These are phyloP conservation scores for Zoysia pacifica DNA, from an alignment of 176 grass and related monocot genomes.

Conservation along the genomic window DNA sequence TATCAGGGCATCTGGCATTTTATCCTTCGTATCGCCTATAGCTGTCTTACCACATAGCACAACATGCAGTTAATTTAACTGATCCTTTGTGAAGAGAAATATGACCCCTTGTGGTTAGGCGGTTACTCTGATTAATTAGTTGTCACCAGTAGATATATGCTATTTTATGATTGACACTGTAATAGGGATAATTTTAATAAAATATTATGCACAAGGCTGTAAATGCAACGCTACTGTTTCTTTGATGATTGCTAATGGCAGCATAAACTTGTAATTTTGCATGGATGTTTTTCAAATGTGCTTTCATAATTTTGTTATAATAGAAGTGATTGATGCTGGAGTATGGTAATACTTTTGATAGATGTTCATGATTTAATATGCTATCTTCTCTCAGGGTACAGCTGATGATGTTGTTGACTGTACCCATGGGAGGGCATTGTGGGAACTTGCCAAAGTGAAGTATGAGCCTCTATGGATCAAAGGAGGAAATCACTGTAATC, in stretches of 20 bases:
- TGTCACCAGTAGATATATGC: slow-evolving; percentile 1
- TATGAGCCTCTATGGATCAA: slow-evolving; percentile 97
- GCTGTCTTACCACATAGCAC: neutral
- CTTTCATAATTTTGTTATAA: neutral
- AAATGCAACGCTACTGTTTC: neutral
- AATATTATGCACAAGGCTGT: neutral
- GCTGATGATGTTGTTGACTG: slow-evolving; percentile 94
- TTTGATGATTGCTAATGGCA: neutral
- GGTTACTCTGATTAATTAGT: neutral
- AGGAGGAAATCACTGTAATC: slow-evolving; percentile 92
- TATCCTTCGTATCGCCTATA: neutral
- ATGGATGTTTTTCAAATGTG: slow-evolving; percentile 8
- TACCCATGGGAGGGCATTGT: slow-evolving; percentile 82
- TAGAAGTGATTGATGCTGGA: neutral
- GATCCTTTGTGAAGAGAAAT: neutral
- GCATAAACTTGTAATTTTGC: slow-evolving; percentile 20
- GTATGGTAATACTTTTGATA: neutral
- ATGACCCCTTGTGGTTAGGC: slow-evolving; percentile 1
- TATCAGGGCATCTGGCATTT: neutral
- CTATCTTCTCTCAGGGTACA: slow-evolving; percentile 64
- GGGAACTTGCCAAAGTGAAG: slow-evolving; percentile 93
- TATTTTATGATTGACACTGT: neutral
- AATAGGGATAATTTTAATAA: neutral
- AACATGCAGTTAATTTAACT: neutral
- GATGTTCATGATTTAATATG: slow-evolving; percentile 8